These are phyloP conservation scores for Ciborinia camelliae DNA, from an alignment of 2,329 filamentous ascomycete genomes.

Conservation along the genomic window DNA sequence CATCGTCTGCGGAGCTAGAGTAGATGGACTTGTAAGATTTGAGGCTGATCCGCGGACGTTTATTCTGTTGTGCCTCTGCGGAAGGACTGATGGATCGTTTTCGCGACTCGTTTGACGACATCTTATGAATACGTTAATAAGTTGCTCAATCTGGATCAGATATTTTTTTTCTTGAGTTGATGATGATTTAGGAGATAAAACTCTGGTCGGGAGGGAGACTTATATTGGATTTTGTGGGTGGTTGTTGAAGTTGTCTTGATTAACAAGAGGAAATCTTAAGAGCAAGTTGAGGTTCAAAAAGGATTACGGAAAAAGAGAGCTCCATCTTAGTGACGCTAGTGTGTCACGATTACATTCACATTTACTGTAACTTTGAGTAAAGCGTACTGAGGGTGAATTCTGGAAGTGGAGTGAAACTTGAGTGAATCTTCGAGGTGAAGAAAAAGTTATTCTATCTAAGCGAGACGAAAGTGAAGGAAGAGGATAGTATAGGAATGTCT, in stretches of 20 bases:
- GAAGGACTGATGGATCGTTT: slow-evolving; percentile 3
- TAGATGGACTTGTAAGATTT: background rate
- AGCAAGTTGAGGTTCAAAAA: background rate
- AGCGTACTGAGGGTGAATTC: background rate
- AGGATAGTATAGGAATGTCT: background rate
- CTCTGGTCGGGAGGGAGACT: background rate
- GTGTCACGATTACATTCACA: background rate
- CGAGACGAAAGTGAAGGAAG: background rate
- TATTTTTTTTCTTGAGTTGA: background rate
- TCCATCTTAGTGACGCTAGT: background rate
- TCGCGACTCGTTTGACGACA: background rate
- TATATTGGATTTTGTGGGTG: background rate
- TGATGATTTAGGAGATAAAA: background rate
- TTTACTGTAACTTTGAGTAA: background rate
- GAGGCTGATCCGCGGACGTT: background rate
- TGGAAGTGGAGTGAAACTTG: background rate
- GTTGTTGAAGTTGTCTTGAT: background rate
- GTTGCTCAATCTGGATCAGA: background rate
- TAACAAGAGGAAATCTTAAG: background rate
- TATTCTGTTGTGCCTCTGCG: background rate
- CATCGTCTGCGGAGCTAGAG: background rate
- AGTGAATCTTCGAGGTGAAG: background rate
- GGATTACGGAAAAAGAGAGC: background rate
- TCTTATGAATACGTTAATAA: background rate
- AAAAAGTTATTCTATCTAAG: background rate